A percentile compares a stretch with the other conserved stretches of the same genome.
These are phyloP conservation scores for Rosa persica DNA, from an alignment of 306 rosid species.

Conservation along the genomic window DNA sequence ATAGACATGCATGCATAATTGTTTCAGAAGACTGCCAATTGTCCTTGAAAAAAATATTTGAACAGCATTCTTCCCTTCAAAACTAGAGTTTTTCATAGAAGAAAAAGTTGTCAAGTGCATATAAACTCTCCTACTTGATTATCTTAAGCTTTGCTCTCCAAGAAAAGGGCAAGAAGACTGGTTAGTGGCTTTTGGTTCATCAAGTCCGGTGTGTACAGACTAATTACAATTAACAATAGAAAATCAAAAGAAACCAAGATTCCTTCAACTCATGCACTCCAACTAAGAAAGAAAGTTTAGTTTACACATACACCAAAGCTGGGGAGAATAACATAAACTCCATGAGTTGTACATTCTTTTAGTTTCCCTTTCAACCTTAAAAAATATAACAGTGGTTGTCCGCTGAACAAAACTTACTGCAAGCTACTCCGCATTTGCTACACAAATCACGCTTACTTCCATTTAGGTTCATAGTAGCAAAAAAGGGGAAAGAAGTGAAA, in stretches of 20 bases:
- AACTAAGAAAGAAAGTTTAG: not conserved
- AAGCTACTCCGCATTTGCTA: not conserved
- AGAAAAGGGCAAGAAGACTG: not conserved
- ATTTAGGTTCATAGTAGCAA: not conserved
- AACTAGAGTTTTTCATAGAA: not conserved
- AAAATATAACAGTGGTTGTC: not conserved
- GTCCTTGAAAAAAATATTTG: not conserved
- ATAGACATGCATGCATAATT: not conserved
- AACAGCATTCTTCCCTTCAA: not conserved
- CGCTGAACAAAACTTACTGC: not conserved
- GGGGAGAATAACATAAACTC: not conserved
- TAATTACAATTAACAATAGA: not conserved
- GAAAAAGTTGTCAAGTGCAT: not conserved
- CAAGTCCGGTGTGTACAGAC: not conserved
- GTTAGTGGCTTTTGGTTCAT: not conserved
- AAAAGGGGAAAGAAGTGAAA: not conserved
- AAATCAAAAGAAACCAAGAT: not conserved
- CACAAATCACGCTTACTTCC: not conserved
- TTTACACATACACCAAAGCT: not conserved
- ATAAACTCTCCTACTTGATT: not conserved
- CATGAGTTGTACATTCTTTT: not conserved
- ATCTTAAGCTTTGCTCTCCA: not conserved
- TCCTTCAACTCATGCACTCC: not conserved
- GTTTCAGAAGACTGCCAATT: not conserved
- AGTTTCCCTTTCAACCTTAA: not conserved